Conservation (phyloP, 768 basidiomycete genomes). For the Phaffia australis region DNA sequence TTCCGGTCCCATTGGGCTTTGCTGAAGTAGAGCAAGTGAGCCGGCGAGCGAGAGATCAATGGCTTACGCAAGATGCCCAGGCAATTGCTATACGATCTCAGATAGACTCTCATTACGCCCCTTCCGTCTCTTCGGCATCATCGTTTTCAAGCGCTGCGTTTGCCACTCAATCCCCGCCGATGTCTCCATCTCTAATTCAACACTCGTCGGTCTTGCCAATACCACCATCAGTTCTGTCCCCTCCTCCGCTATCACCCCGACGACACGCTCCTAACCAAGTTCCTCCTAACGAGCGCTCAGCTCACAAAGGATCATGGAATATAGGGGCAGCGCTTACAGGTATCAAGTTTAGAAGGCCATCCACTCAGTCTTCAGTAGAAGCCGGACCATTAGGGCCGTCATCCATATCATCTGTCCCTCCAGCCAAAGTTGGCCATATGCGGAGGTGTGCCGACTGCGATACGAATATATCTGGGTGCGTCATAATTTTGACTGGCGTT, state of each 20-base stretch:
- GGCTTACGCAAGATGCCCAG: conserved; percentile 65
- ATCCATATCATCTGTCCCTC: conserved; percentile 10
- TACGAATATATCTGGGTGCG: conserved; percentile 43
- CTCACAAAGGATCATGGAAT: conserved; percentile 5
- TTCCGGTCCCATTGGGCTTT: conserved; percentile 68
- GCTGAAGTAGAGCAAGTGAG: conserved; percentile 66
- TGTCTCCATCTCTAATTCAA: not conserved
- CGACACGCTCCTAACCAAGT: not conserved
- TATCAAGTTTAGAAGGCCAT: conserved; percentile 9
- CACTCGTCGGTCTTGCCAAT: not conserved
- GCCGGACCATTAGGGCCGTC: not conserved
- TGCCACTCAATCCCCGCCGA: not conserved
- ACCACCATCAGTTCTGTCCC: conserved; percentile 5
- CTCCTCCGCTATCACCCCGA: not conserved
- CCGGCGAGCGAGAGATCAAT: conserved; percentile 58
- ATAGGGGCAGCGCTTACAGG: conserved; percentile 16
- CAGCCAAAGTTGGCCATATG: conserved; percentile 32
- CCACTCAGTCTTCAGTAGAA: not conserved
- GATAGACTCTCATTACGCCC: not conserved
- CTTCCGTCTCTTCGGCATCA: not conserved
- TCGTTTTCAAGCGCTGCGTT: not conserved
- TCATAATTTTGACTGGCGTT: too few relatives aligned
- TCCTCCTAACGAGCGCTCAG: too few relatives aligned
- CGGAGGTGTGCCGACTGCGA: conserved; percentile 30
- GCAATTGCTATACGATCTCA: conserved; percentile 39